A percentile compares a stretch with the other conserved stretches of the same genome.
Evolutionary conservation across 2,329 filamentous ascomycete species (phyloP).

Genomic region (Colletotrichum orbiculare): DNA sequence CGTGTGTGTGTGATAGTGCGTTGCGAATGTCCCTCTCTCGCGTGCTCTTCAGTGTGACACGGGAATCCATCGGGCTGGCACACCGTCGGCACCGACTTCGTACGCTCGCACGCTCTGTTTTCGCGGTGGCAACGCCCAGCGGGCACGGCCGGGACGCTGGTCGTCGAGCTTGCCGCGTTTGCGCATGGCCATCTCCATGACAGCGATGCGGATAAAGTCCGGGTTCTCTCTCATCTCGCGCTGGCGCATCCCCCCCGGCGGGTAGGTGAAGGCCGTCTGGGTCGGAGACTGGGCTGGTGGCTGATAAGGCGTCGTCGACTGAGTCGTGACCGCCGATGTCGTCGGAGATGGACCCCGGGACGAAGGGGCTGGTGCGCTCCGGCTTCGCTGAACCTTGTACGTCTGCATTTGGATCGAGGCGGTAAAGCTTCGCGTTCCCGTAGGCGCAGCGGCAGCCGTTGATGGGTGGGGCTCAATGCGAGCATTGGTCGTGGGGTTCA

Average conservation of each 20-base stretch:
- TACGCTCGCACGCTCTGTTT: conserved; percentile 65
- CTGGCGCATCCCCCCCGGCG: conserved; percentile 65
- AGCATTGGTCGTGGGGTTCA: conserved; percentile 70
- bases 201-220: conserved; percentile 76
- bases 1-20: not conserved
- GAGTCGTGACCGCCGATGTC: conserved; percentile 44
- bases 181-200: conserved; percentile 79
- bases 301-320: conserved; percentile 43
- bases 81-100: conserved; percentile 66
- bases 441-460: conserved; percentile 40
- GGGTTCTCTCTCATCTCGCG: conserved; percentile 77
- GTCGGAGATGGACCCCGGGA: conserved; percentile 47
- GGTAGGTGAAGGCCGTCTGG: conserved; percentile 48
- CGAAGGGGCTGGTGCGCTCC: conserved; percentile 47
- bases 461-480: conserved; percentile 55
- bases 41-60: conserved; percentile 37
- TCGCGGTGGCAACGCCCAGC: conserved; percentile 75
- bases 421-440: conserved; percentile 59
- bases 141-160: conserved; percentile 73
- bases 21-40: too few species aligned
- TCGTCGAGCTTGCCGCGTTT: conserved; percentile 74
- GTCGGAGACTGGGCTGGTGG: conserved; percentile 47
- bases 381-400: conserved; percentile 69
- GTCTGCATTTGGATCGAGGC: conserved; percentile 80
- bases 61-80: conserved; percentile 69